Evolutionary conservation across 73 alveolate genomes (phyloP).

Genomic region (Uronychia setigera): DNA sequence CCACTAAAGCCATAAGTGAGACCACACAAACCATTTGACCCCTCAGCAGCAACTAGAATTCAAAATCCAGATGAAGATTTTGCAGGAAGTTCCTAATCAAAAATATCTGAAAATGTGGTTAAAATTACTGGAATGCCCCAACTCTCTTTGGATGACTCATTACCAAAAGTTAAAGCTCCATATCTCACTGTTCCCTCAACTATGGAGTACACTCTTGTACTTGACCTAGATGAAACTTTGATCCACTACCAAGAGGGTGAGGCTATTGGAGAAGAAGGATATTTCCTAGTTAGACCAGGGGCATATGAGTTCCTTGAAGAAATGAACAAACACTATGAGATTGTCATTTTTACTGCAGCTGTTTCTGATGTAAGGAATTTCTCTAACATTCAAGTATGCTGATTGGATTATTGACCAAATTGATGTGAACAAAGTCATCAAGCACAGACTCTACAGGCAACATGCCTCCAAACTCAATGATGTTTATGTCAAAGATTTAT

Average conservation of each 20-base stretch:
- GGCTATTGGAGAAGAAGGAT: constrained; percentile 50
- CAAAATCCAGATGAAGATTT: not conserved
- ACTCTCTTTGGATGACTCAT: constrained; percentile 77
- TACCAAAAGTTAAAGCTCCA: constrained; percentile 68
- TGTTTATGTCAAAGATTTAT: constrained; percentile 43
- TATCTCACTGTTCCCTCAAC: constrained; percentile 63
- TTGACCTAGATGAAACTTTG: constrained; percentile 84
- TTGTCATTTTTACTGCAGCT: constrained; percentile 68
- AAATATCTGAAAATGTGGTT: not conserved
- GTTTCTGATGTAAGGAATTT: too few relatives aligned
- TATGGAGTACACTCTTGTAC: constrained; percentile 69
- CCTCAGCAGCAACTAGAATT: not conserved
- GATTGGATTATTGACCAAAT: constrained; percentile 69
- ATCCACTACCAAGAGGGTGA: constrained; percentile 69
- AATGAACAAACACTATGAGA: constrained; percentile 51
- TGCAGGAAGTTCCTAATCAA: not conserved
- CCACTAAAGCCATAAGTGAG: too few relatives aligned
- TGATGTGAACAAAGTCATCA: constrained; percentile 57
- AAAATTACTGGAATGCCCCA: constrained; percentile 1
- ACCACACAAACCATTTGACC: too few relatives aligned
- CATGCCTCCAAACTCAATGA: constrained; percentile 52
- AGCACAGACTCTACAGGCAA: constrained; percentile 73
- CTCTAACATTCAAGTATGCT: constrained; percentile 68
- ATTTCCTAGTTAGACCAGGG: constrained; percentile 68
- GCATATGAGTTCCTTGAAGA: constrained; percentile 39